Conservation (phyloP, 805 yeast genomes). For the Candida tammaniensis region DNA sequence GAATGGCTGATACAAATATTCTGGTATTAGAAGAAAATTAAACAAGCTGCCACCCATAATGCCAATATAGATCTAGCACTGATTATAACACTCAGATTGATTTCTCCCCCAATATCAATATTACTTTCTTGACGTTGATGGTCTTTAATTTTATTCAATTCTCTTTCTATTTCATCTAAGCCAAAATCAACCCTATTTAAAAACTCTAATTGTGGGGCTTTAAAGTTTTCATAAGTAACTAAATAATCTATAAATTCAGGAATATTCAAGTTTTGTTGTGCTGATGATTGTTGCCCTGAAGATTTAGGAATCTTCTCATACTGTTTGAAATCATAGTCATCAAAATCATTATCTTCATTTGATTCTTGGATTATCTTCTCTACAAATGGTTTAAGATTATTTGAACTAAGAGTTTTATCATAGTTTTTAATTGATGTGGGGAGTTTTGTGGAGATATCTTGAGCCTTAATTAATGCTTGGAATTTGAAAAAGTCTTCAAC, state of each 20-base stretch:
- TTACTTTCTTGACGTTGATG: constrained; percentile 10
- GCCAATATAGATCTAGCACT: neutral
- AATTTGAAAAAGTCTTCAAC: constrained; percentile 11
- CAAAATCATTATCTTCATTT: constrained; percentile 10
- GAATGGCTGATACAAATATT: constrained; percentile 57
- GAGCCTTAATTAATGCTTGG: constrained; percentile 3
- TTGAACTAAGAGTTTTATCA: constrained; percentile 21
- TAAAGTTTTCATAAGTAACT: constrained; percentile 27
- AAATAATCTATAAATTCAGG: constrained; percentile 30
- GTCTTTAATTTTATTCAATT: constrained; percentile 29
- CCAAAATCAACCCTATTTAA: constrained; percentile 32
- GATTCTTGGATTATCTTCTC: constrained; percentile 16
- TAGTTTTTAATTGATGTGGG: constrained; percentile 26
- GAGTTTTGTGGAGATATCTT: constrained; percentile 13
- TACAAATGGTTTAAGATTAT: constrained; percentile 26
- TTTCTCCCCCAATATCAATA: constrained; percentile 33
- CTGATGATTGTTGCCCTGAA: neutral
- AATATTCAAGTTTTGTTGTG: constrained; percentile 18
- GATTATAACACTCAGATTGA: neutral
- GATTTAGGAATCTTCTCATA: neutral
- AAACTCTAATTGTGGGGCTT: constrained; percentile 23
- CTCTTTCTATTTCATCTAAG: constrained; percentile 35
- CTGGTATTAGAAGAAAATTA: constrained; percentile 35
- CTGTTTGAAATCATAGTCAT: constrained; percentile 17
- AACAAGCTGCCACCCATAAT: neutral